Percentiles rank a stretch among this genome's conserved stretches.
Conservation (phyloP, 1,284 basidiomycete genomes). For the Cryptococcus sp. region DNA sequence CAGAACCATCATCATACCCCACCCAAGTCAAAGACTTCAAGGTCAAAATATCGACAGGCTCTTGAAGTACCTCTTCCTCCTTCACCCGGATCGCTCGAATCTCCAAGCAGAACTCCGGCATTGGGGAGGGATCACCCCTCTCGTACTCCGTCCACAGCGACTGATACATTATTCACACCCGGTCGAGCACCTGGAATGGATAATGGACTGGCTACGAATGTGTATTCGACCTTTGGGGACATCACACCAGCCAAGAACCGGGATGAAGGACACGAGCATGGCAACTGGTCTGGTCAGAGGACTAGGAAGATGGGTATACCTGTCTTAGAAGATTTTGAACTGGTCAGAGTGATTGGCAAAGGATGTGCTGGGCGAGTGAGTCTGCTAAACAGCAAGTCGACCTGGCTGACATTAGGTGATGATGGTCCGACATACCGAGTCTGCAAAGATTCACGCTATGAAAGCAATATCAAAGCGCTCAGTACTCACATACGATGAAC, state of each 20-base stretch:
- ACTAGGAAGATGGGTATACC: background rate
- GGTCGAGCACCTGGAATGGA: too few relatives aligned
- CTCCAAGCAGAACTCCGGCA: too few relatives aligned
- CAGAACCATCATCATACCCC: too few relatives aligned
- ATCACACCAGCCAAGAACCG: background rate
- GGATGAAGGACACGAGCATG: background rate
- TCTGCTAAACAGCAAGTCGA: conserved; percentile 1
- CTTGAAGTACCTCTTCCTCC: too few relatives aligned
- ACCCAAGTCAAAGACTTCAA: too few relatives aligned
- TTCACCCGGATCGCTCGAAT: too few relatives aligned
- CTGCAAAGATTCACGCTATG: conserved; percentile 73
- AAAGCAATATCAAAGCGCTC: conserved; percentile 96
- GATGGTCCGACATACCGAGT: conserved; percentile 71
- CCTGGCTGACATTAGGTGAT: conserved; percentile 54
- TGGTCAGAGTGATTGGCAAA: conserved; percentile 91
- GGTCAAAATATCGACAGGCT: too few relatives aligned
- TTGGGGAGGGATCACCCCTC: too few relatives aligned
- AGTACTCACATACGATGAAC: conserved; percentile 89
- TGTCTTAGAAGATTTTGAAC: conserved; percentile 80
- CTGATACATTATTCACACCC: too few relatives aligned
- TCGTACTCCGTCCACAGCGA: too few relatives aligned
- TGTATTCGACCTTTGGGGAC: background rate
- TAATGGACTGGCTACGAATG: too few relatives aligned
- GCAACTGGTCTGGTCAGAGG: background rate
- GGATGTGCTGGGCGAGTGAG: conserved; percentile 84